Evolutionary conservation across 768 basidiomycete genomes (phyloP), one percentile per base, ranked within the genome.

Genomic region (Boletus edulis): DNA sequence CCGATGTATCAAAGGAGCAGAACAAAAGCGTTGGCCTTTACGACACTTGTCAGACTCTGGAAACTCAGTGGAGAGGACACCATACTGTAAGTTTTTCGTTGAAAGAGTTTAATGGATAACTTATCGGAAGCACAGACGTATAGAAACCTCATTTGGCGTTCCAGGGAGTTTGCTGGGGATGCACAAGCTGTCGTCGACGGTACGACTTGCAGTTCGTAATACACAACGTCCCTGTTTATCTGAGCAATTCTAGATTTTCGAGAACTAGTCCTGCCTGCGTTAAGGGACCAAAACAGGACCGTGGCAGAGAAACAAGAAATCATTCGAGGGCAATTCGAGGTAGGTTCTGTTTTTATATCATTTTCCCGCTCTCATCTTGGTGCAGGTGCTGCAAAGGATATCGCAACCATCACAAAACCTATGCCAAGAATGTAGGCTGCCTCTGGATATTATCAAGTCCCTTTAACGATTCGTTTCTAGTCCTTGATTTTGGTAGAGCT

Each of bases 121-220:
- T 50, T 22, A 58, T 17, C 5, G 2, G 32, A 44, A 29, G 13
- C 11, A 11, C 15, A 65, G 62, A 55, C 54, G 0, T 64, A 64
- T 47, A 42, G 47, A 43, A 2, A 17, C 7, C 59, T 65, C 34
- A 46, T 65, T 11, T 65, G 63, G 56, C 56, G 48, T 13, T 64
- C 63, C 20, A 62, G 63, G 42, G 51, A 55, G 11, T 61, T 62
- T 43, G 63, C 63, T 42, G 63, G 56, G 8, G 50, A 64, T 31
- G 59, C 63, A 6, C 63, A 62, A 37, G 44, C 38, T 12, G 15
- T 32, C 12, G 63, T 64, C 5, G 63, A 64, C 4, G 63, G 63
- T 64, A 15, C 8, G 52, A 18, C 10, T 32, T 12, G 6, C 29
- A 15, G 3, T 22, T 1, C 1, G 1, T n/a, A 15, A 32, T 15